Evolutionary conservation across 2,329 filamentous ascomycete genomes (phyloP).

Genomic region (Coniochaeta sp.): DNA sequence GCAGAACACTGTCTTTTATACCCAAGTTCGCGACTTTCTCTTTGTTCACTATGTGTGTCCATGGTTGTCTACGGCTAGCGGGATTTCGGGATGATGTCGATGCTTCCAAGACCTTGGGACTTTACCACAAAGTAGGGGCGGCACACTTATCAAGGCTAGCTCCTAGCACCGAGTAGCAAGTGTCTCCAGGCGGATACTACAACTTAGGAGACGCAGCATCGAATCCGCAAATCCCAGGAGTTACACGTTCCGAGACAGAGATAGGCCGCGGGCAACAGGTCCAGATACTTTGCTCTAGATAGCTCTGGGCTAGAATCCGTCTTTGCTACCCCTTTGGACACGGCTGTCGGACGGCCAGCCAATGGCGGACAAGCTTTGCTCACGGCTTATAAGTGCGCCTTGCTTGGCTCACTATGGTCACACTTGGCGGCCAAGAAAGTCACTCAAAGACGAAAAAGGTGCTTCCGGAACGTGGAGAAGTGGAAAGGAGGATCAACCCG

Average conservation of each 20-base stretch:
- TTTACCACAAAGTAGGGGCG: background rate
- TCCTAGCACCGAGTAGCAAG: background rate
- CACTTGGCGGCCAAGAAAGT: background rate
- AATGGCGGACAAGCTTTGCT: background rate
- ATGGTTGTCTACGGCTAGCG: background rate
- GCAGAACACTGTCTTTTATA: background rate
- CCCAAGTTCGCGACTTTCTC: background rate
- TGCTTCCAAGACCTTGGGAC: conserved; percentile 1
- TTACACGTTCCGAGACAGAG: background rate
- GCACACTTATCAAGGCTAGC: background rate
- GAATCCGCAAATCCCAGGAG: background rate
- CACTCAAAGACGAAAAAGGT: background rate
- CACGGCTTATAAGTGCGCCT: background rate
- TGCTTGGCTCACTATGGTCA: background rate
- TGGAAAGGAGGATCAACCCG: background rate
- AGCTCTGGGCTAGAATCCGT: background rate
- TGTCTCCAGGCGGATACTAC: background rate
- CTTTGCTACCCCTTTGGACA: background rate
- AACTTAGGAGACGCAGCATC: background rate
- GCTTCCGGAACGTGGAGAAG: background rate
- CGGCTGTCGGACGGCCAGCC: background rate
- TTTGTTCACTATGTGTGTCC: background rate
- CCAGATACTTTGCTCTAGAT: background rate
- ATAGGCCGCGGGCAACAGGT: background rate
- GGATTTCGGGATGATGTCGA: background rate